These are phyloP conservation scores for Limtongia smithiae DNA, from an alignment of 805 yeast species.

Conservation along the genomic window DNA sequence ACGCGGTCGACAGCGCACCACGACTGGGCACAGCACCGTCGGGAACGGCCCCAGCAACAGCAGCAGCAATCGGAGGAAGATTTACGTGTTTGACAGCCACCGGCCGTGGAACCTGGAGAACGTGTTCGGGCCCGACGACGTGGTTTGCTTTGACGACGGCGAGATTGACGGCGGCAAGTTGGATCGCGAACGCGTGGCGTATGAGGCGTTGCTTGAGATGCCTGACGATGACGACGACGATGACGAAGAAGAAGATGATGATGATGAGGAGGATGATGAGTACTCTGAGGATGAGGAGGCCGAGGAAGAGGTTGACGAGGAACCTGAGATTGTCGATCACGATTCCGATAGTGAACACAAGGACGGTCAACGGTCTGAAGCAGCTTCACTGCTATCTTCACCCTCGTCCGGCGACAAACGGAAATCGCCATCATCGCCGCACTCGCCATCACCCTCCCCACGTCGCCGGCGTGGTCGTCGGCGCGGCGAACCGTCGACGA, in stretches of 20 bases:
- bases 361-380: conserved; percentile 5
- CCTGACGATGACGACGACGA: conserved; percentile 41
- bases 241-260: conserved; percentile 34
- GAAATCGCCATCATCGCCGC: conserved; percentile 34
- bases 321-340: conserved; percentile 14
- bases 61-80: conserved; percentile 48
- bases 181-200: conserved; percentile 57
- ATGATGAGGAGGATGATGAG: conserved; percentile 40
- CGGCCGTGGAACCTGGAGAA: conserved; percentile 97
- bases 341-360: conserved; percentile 31
- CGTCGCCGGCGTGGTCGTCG: conserved; percentile 37
- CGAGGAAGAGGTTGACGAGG: conserved; percentile 33
- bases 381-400: not conserved
- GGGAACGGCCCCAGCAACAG: conserved; percentile 30
- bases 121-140: conserved; percentile 72
- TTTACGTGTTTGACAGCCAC: conserved; percentile 85
- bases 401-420: conserved; percentile 28
- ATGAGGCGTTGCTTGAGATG: conserved; percentile 41
- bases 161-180: conserved; percentile 55
- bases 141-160: conserved; percentile 85
- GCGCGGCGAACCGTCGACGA: too few species aligned
- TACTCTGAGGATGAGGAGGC: conserved; percentile 35
- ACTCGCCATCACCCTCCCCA: conserved; percentile 24
- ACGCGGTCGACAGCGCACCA: too few species aligned
- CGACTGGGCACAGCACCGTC: conserved; percentile 28